Evolutionary conservation across 805 yeast species (phyloP), one percentile per base, ranked within the genome.

Genomic region (Candida chilensis): DNA sequence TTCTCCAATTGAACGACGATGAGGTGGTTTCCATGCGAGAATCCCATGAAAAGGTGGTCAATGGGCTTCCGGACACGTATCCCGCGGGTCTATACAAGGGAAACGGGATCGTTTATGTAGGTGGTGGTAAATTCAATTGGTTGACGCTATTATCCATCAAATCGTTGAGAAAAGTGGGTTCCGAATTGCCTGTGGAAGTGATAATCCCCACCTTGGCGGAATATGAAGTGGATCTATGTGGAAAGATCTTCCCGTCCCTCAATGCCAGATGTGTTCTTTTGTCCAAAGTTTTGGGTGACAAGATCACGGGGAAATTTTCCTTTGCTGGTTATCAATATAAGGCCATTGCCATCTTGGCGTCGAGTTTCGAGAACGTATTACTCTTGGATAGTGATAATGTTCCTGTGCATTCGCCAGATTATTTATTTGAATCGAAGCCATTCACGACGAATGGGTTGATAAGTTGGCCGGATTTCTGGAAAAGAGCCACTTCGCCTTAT

Each of bases 41-140:
- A 13, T 63, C 77, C 4, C 87, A 79, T 47, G 35, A 40, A 7
- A 40, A 43, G 27, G 69, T 74, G 12, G 63, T 70, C 14, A 46
- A 48, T 2, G 54, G 52, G 19, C 44, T 79, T 47, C 82, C 79
- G 2, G 57, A 58, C 3, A 50, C 54, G 29, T 45, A 56, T 3
- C 75, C 74, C 0, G 64, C 59, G 27, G 50, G 57, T 4, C 38
- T 72, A 8, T 74, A 71, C 43, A 45, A 54, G 4, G 45, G 57
- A 40, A 52, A 60, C 33, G 84, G 78, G 7, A 64, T 78, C 13
- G 90, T 72, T 17, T 75, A 64, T 43, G 88, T 83, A 17, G 94
- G 90, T 20, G 94, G 94, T 27, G 92, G 88, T 3, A 71, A 70
- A 41, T 81, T 74, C 52, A 74, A 82, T 37, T 78, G 90, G 68